Evolutionary conservation across 176 grass and related monocot genomes (phyloP).

Genomic region (Carex kokanica): DNA sequence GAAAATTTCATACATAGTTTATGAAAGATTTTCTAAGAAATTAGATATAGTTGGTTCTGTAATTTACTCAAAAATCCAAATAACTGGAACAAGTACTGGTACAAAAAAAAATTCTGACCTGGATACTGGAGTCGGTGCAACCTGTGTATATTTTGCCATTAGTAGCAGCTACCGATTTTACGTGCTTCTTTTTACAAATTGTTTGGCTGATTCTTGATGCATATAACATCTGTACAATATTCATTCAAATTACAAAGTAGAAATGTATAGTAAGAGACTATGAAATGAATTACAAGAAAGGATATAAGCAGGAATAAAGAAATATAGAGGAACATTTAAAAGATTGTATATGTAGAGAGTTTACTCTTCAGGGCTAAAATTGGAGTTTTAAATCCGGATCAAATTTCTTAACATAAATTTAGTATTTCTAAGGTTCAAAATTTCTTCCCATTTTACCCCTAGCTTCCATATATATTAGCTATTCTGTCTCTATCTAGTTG

Average conservation of each 20-base stretch:
- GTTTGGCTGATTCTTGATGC: slow-evolving; percentile 64
- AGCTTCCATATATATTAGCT: neutral
- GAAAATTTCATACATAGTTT: neutral
- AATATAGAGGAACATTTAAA: neutral
- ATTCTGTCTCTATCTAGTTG: neutral
- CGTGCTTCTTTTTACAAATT: slow-evolving; percentile 78
- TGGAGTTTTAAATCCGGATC: neutral
- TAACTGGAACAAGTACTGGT: neutral
- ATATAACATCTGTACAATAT: slow-evolving; percentile 59
- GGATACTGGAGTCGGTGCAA: slow-evolving; percentile 79
- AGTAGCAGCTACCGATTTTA: slow-evolving; percentile 62
- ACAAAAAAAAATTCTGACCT: slow-evolving; percentile 51
- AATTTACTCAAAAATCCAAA: neutral
- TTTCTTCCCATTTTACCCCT: neutral
- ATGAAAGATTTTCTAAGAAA: neutral
- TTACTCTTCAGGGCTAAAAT: neutral
- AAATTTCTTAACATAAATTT: neutral
- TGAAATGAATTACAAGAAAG: slow-evolving; percentile 3
- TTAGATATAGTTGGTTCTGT: neutral
- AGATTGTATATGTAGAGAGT: neutral
- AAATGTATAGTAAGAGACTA: neutral
- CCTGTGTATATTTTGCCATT: slow-evolving; percentile 90
- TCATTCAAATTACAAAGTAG: slow-evolving; percentile 1
- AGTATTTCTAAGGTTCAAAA: neutral
- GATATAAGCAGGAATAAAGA: neutral